Percentiles rank a stretch among this genome's conserved stretches.
phyloP scores from a whole-genome alignment of 345 rosid species.

The Toxicodendron radicans region DNA sequence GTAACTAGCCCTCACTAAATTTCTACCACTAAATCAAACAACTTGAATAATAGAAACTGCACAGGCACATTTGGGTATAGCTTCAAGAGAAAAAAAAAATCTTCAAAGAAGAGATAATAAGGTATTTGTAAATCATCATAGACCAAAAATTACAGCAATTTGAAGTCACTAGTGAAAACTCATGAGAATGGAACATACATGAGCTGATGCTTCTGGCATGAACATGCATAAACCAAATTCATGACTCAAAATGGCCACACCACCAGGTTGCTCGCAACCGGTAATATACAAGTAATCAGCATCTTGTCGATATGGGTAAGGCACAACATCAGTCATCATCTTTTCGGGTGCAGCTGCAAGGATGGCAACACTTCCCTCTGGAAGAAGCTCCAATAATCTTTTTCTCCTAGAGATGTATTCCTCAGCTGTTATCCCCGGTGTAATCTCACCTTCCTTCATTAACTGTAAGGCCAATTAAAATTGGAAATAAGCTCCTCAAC shows the following conservation, averaged over 20 bases:
- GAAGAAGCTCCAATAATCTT: slow-evolving; percentile 73
- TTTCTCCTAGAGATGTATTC: slow-evolving; percentile 81
- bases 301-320: slow-evolving; percentile 84
- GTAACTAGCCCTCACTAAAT: slow-evolving; percentile 7
- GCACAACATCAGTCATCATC: slow-evolving; percentile 98
- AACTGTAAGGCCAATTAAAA: slow-evolving; percentile 43
- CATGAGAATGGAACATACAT: slow-evolving; percentile 46
- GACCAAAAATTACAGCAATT: background rate
- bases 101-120: background rate
- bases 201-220: slow-evolving; percentile 83
- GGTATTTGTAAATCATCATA: background rate
- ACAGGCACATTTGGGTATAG: slow-evolving; percentile 1
- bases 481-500: background rate
- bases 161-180: background rate
- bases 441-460: slow-evolving; percentile 82
- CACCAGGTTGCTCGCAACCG: slow-evolving; percentile 96
- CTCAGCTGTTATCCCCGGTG: slow-evolving; percentile 71
- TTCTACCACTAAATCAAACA: background rate
- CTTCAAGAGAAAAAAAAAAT: background rate
- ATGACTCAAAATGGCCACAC: slow-evolving; percentile 73
- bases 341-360: slow-evolving; percentile 83
- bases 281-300: slow-evolving; percentile 85
- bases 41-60: background rate
- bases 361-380: slow-evolving; percentile 72
- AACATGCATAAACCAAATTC: slow-evolving; percentile 96